Evolutionary conservation across 192 early-diverging fungal species (phyloP), one percentile per base, ranked within the genome.

Genomic region (Obelidium mucronatum): DNA sequence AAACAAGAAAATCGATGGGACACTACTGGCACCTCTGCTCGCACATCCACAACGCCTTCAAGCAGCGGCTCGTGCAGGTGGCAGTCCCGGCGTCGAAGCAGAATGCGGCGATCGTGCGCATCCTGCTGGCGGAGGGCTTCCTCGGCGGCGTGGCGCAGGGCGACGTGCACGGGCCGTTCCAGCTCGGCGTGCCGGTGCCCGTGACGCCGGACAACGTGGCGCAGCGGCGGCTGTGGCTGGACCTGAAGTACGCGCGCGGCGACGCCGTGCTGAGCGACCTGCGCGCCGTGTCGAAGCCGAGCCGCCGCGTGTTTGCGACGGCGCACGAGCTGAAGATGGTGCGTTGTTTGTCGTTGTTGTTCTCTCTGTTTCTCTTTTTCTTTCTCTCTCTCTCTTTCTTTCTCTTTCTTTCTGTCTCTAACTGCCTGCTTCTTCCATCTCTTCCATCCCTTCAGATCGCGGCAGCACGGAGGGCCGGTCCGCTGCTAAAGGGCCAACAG

Each of bases 121-220:
- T 98, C 48, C 91, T 99, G 30, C 96, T 95, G 85, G 87, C 90
- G 67, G 93, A 98, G 81, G 97, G 97, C 11, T 95, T 99, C 80
- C 84, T 99, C 35, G 85, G 92, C 15, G 83, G 90, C 4, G 89
- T 98, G 37, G 84, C 82, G 34, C 85, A 90, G 30, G 97, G 97
- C 40, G 93, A 94, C 66, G 88, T 91, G 73, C 59, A 88, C 35
- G 90, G 90, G 19, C 95, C 95, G 26, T 84, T 69, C 69, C 44
- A 80, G 8, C 3, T 34, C 30, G 94, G 96, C 71, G 80, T 74
- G 13, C 75, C 75, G 19, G 91, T 92, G 3, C 88, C 92, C 28
- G 91, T 93, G 44, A 94, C 93, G 2, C 90, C 93, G 42, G 89
- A 90, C 73, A 95, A 95, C 71, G 80, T 96, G 35, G 92, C 96